phyloP scores from a whole-genome alignment of 805 yeast species.

The Candida silvicultrix region DNA sequence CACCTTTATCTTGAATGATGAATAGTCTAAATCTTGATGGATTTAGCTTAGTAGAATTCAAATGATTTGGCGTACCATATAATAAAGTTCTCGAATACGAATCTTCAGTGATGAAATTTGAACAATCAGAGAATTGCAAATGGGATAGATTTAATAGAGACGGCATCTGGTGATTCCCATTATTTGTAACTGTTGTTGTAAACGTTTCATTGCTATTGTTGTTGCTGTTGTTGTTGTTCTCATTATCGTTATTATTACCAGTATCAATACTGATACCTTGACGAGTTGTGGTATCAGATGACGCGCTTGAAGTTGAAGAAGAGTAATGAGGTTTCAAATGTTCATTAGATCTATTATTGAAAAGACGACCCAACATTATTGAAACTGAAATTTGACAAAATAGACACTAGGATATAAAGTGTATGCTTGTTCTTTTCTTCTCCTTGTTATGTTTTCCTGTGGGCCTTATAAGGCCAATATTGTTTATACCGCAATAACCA shows the following conservation, averaged over 20 bases:
- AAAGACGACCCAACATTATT: not conserved
- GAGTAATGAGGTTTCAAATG: not conserved
- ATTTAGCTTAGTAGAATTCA: slow-evolving; percentile 4
- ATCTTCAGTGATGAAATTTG: slow-evolving; percentile 16
- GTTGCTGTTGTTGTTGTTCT: no score
- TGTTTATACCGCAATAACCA: not conserved
- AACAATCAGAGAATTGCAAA: not conserved
- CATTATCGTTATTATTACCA: no score
- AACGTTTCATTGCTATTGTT: no score
- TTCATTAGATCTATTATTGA: not conserved
- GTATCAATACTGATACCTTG: no score
- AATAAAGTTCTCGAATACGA: slow-evolving; percentile 19
- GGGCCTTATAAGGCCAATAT: not conserved
- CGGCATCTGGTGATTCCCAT: no score
- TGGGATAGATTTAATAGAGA: no score
- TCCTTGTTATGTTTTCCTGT: no score
- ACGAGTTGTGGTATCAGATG: no score
- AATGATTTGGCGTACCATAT: slow-evolving; percentile 18
- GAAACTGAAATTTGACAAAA: no score
- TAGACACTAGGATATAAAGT: no score
- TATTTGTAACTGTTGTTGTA: no score
- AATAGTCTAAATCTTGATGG: slow-evolving; percentile 25
- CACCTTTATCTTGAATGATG: slow-evolving; percentile 32
- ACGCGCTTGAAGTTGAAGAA: not conserved
- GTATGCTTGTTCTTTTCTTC: no score